Evolutionary conservation across 345 rosid species (phyloP), one percentile per base, ranked within the genome.

Genomic region (Eucalyptus melliodora): DNA sequence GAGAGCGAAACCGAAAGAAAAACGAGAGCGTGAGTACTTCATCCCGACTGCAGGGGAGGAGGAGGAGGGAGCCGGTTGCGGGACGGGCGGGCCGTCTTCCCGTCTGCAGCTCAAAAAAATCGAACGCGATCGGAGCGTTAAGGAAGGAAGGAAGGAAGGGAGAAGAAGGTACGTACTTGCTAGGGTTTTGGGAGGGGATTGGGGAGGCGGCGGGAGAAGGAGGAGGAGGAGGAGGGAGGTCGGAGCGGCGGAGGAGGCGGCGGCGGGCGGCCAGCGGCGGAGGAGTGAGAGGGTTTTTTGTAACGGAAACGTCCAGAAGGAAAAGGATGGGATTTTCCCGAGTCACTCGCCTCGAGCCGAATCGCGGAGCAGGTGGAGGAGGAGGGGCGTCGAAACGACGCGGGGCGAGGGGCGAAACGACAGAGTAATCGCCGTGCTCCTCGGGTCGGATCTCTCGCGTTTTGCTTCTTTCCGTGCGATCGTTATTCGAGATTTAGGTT

Each of bases 1-100:
- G 93, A 91, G 92, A 91, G 92, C 85, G 88, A 88, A 91, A 91
- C 87, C 80, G 86, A 88, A 91, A 45, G 89, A 85, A 42, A 89
- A 89, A 53, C 26, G 59, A 24, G 44, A 31, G 53, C 49, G 89
- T 89, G 88, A 91, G 89, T 60, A 85, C 21, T 31, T 47, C 49
- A 86, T 55, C 44, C 42, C 83, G 5, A 53, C 24, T 8, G 0
- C 26, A 53, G 59, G 0, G 3, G 2, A 24, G 26, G 4, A 23
- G 9, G 0, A 21, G 59, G 24, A 19, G 56, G 59, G 26, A 53
- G 59, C 59, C 59, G 59, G 59, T 19, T 0, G 59, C 59, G 59
- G 59, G 59, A 53, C 23, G 24, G 26, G 56, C 10, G 30, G 1
- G 2, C 13, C n/a, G 31, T 21, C 16, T 37, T 21, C 83, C 16